phyloP scores from a whole-genome alignment of 1,139 yeast genomes.

The Saccharomyces pastorianus region DNA sequence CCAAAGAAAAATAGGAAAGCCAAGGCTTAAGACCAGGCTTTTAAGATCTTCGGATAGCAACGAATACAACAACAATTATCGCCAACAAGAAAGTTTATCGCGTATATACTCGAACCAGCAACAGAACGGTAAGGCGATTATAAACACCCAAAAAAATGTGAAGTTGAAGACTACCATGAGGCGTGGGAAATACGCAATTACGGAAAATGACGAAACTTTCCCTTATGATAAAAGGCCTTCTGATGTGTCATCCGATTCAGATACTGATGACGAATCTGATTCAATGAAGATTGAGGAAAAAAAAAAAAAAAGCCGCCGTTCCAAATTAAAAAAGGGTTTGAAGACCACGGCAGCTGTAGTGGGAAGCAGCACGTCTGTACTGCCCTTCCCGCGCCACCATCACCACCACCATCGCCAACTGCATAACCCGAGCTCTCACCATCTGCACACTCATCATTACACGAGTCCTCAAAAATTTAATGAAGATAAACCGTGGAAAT shows the following conservation, averaged over 20 bases:
- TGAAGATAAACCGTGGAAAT: constrained; percentile 94
- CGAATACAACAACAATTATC: background rate
- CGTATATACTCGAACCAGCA: constrained; percentile 5
- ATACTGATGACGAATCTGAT: background rate
- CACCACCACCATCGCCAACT: constrained; percentile 9
- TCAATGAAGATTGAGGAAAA: constrained; percentile 7
- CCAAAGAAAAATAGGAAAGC: constrained; percentile 16
- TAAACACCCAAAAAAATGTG: constrained; percentile 13
- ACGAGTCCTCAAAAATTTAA: constrained; percentile 43
- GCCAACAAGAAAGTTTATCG: background rate
- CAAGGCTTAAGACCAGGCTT: constrained; percentile 13
- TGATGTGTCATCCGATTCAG: background rate
- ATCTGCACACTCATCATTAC: background rate
- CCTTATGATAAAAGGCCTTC: background rate
- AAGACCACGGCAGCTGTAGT: constrained; percentile 14
- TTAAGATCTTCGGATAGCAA: constrained; percentile 2
- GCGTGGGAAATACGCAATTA: constrained; percentile 2
- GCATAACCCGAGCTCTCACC: constrained; percentile 1
- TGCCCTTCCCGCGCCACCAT: constrained; percentile 6
- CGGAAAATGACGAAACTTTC: constrained; percentile 4
- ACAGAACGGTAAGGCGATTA: constrained; percentile 14
- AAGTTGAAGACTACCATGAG: constrained; percentile 23
- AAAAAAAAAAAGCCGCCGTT: constrained; percentile 10
- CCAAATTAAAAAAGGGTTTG: constrained; percentile 12
- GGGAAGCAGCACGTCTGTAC: constrained; percentile 3